phyloP scores from a whole-genome alignment of 2,329 filamentous ascomycete genomes.

The Apiospora phragmitis region DNA sequence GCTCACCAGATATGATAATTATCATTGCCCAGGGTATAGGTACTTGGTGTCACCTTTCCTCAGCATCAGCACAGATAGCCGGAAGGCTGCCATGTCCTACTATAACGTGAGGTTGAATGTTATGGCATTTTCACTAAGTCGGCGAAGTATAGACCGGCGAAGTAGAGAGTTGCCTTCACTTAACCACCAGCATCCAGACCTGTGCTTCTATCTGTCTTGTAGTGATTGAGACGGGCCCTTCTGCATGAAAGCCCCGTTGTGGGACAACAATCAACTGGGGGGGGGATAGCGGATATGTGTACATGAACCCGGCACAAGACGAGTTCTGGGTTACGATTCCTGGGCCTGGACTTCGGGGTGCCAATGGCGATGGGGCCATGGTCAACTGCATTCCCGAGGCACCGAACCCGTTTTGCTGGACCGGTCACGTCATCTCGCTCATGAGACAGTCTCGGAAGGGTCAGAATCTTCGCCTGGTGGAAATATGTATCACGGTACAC shows the following conservation, averaged over 20 bases:
- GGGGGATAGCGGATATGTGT: not conserved
- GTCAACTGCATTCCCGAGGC: not conserved
- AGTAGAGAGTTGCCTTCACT: no score
- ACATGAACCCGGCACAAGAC: not conserved
- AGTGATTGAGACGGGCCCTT: not conserved
- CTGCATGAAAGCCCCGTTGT: not conserved
- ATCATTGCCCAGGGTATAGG: not conserved
- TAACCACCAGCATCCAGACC: not conserved
- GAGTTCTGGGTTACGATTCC: not conserved
- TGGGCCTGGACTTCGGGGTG: not conserved
- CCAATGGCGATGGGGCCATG: not conserved
- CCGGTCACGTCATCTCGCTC: not conserved
- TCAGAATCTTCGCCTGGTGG: not conserved
- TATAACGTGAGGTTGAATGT: not conserved
- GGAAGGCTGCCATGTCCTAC: not conserved
- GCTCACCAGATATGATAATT: rapidly evolving
- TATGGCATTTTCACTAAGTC: not conserved
- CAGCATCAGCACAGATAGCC: not conserved
- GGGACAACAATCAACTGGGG: not conserved
- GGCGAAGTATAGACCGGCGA: no score
- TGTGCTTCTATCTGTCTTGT: not conserved
- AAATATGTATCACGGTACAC: not conserved
- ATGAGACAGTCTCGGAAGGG: not conserved
- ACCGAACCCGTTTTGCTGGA: not conserved
- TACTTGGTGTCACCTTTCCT: not conserved